A percentile compares a stretch with the other conserved stretches of the same genome.
phyloP scores from a whole-genome alignment of 1,284 basidiomycete species.

The Pseudozyma flocculosa region DNA sequence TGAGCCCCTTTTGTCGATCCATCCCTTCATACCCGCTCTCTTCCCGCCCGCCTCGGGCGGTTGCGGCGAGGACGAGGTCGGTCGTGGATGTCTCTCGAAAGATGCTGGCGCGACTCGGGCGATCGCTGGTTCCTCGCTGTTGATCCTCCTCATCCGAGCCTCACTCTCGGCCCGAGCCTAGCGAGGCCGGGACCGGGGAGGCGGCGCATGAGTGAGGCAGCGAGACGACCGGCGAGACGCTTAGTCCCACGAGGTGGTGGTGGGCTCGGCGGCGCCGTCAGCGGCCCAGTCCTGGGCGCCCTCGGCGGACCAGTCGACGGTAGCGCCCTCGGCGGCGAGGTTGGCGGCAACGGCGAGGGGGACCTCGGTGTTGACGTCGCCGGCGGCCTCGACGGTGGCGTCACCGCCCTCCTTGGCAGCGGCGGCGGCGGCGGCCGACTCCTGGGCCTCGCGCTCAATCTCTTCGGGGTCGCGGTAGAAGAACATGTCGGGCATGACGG shows the following conservation, averaged over 20 bases:
- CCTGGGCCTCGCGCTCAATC: slow-evolving; percentile 93
- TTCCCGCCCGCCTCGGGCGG: no score
- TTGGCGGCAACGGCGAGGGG: slow-evolving; percentile 40
- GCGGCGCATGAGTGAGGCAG: background rate
- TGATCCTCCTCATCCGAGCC: no score
- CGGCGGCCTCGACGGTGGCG: slow-evolving; percentile 61
- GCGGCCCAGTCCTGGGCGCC: slow-evolving; percentile 58
- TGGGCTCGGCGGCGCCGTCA: slow-evolving; percentile 42
- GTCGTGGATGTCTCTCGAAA: no score
- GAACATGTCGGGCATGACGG: slow-evolving; percentile 99
- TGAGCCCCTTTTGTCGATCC: background rate
- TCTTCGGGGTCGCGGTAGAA: slow-evolving; percentile 99
- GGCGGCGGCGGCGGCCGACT: slow-evolving; percentile 65
- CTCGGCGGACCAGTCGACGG: slow-evolving; percentile 78
- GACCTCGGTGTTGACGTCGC: slow-evolving; percentile 67
- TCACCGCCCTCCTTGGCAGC: slow-evolving; percentile 47
- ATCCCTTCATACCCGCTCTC: no score
- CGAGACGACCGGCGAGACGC: background rate
- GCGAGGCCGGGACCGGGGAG: no score
- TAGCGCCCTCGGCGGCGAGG: slow-evolving; percentile 54
- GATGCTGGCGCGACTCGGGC: no score
- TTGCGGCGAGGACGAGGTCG: no score
- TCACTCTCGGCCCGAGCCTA: no score
- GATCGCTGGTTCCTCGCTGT: no score
- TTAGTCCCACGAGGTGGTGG: slow-evolving; percentile 41